These are phyloP conservation scores for Ustilago loliicola DNA, from an alignment of 1,284 basidiomycete species.

Conservation along the genomic window DNA sequence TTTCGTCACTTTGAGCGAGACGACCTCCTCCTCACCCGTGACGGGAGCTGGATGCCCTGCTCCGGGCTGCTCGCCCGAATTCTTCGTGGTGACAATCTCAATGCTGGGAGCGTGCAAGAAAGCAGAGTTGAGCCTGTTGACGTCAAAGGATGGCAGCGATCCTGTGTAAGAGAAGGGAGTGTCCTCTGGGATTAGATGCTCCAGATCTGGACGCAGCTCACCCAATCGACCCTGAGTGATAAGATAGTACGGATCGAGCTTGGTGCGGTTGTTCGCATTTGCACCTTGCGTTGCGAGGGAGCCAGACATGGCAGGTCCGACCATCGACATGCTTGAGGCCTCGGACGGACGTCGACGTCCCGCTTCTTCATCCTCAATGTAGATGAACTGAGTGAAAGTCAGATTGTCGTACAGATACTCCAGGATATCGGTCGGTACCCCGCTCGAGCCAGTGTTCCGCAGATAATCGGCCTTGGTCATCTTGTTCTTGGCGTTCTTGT, in stretches of 20 bases:
- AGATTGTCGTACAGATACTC: constrained; percentile 99
- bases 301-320: constrained; percentile 14
- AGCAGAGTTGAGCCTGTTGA: constrained; percentile 49
- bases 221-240: constrained; percentile 82
- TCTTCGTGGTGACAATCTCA: constrained; percentile 59
- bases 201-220: constrained; percentile 74
- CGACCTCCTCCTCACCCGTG: constrained; percentile 39
- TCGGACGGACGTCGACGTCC: constrained; percentile 37
- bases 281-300: constrained; percentile 23
- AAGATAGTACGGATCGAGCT: constrained; percentile 91
- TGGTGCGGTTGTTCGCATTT: constrained; percentile 72
- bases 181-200: constrained; percentile 57
- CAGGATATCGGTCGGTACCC: constrained; percentile 83
- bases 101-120: constrained; percentile 63
- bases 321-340: constrained; percentile 23
- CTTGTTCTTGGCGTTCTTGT: constrained; percentile 95
- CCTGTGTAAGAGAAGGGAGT: constrained; percentile 59
- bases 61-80: constrained; percentile 20
- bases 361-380: constrained; percentile 80
- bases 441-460: constrained; percentile 75
- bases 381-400: constrained; percentile 91
- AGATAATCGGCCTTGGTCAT: constrained; percentile 76
- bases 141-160: constrained; percentile 38
- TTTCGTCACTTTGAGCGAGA: constrained; percentile 82
- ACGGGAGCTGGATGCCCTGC: constrained; percentile 3